These are phyloP conservation scores for Cladorrhinum sp. DNA, from an alignment of 2,329 filamentous ascomycete species.

Conservation along the genomic window DNA sequence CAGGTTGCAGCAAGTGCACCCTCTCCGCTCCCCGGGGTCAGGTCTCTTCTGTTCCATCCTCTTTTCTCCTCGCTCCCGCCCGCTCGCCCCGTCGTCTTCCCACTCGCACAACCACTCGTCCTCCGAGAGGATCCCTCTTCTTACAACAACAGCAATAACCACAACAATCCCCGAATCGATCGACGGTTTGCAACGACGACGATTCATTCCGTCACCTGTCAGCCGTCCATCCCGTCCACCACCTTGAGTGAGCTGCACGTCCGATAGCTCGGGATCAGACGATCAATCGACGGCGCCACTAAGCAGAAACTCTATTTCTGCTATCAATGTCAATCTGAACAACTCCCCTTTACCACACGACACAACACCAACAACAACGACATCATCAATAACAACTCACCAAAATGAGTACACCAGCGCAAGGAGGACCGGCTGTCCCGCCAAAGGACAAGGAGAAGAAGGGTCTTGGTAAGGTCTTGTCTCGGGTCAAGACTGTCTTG, in stretches of 20 bases:
- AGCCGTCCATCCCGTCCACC: not conserved
- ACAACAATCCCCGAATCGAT: not conserved
- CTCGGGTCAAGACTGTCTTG: slow-evolving; percentile 49
- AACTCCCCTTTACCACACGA: not conserved
- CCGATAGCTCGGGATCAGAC: not conserved
- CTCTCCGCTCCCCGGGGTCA: slow-evolving; percentile 14
- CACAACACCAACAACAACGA: not conserved
- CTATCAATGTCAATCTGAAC: not conserved
- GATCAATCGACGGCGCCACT: not conserved
- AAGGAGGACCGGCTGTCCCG: slow-evolving; percentile 35
- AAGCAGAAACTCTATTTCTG: not conserved
- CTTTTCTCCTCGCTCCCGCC: slow-evolving; percentile 17
- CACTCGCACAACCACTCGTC: not conserved
- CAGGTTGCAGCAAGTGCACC: slow-evolving; percentile 10
- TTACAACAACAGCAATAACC: not conserved
- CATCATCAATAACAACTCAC: slow-evolving; percentile 10
- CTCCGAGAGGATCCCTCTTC: not conserved
- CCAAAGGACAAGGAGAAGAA: slow-evolving; percentile 46
- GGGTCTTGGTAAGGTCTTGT: slow-evolving; percentile 46
- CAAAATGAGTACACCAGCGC: slow-evolving; percentile 44
- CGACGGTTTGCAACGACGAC: not conserved
- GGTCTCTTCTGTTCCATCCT: slow-evolving; percentile 18
- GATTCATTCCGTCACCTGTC: not conserved
- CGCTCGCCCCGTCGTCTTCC: not conserved
- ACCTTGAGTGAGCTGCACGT: not conserved